Conservation (phyloP, 768 basidiomycete species). For the Collybiopsis confluens region DNA sequence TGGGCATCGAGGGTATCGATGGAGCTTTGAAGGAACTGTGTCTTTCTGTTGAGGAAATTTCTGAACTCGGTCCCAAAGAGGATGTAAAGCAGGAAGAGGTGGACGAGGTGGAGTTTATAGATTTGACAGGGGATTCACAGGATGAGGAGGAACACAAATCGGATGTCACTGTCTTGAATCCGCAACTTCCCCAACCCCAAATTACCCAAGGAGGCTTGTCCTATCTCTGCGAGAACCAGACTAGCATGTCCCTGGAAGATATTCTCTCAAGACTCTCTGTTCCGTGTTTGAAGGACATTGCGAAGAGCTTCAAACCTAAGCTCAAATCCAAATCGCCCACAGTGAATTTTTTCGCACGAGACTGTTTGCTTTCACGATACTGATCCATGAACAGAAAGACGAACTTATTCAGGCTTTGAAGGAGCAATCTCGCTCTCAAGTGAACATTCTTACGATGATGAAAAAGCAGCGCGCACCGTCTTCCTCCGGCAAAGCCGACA, state of each 20-base stretch:
- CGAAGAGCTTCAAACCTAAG: background rate
- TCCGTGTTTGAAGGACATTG: background rate
- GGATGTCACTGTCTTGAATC: background rate
- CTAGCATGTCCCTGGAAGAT: conserved; percentile 5
- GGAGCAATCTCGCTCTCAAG: background rate
- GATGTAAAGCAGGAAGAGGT: background rate
- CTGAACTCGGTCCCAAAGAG: background rate
- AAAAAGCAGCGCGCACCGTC: background rate
- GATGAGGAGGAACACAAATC: background rate
- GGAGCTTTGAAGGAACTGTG: background rate
- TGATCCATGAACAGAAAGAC: background rate
- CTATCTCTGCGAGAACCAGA: conserved; percentile 1
- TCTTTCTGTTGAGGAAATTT: background rate
- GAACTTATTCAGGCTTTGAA: background rate
- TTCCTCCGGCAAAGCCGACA: background rate
- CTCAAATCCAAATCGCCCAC: background rate
- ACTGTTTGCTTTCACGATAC: background rate
- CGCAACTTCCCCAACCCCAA: background rate
- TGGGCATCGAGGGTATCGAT: background rate
- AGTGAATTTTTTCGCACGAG: background rate
- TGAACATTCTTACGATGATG: background rate
- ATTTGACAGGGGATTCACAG: conserved; percentile 3
- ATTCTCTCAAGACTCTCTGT: background rate
- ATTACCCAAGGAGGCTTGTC: background rate
- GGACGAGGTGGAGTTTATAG: background rate